Conservation (phyloP, 2,329 filamentous ascomycete genomes). For the Epichloe gansuensis region DNA sequence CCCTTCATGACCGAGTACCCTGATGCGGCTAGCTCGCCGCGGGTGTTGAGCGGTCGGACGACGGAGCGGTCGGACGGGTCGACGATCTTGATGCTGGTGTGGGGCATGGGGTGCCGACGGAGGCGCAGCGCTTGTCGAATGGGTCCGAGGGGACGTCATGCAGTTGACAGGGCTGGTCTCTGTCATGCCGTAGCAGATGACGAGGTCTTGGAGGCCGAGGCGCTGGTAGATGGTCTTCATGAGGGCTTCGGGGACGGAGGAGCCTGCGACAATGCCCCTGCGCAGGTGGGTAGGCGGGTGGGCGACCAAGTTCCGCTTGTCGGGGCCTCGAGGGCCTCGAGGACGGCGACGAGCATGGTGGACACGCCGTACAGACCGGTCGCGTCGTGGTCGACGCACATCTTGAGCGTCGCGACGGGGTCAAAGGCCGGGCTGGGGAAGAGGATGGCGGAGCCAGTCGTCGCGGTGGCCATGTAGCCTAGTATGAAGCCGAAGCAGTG, state of each 20-base stretch:
- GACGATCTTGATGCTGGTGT: slow-evolving; percentile 68
- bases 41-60: slow-evolving; percentile 53
- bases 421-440: slow-evolving; percentile 85
- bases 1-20: slow-evolving; percentile 87
- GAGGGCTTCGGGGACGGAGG: slow-evolving; percentile 68
- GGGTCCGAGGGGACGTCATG: slow-evolving; percentile 73
- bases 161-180: slow-evolving; percentile 69
- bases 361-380: slow-evolving; percentile 75
- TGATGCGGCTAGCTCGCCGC: slow-evolving; percentile 70
- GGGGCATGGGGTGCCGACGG: slow-evolving; percentile 74
- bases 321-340: slow-evolving; percentile 52
- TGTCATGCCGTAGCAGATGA: slow-evolving; percentile 96
- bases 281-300: slow-evolving; percentile 34
- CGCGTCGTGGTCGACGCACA: slow-evolving; percentile 39
- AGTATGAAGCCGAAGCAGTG: slow-evolving; percentile 85
- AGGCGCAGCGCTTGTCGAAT: slow-evolving; percentile 57
- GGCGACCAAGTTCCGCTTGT: slow-evolving; percentile 22
- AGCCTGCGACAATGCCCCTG: slow-evolving; percentile 88
- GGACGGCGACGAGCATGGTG: slow-evolving; percentile 86
- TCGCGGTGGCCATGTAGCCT: slow-evolving; percentile 93
- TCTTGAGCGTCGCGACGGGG: slow-evolving; percentile 54
- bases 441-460: slow-evolving; percentile 64
- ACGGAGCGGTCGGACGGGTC: slow-evolving; percentile 48
- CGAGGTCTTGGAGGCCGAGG: slow-evolving; percentile 69
- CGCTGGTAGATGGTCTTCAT: slow-evolving; percentile 64